Evolutionary conservation across 2,329 filamentous ascomycete genomes (phyloP).

Genomic region (Fusarium cicatricum): DNA sequence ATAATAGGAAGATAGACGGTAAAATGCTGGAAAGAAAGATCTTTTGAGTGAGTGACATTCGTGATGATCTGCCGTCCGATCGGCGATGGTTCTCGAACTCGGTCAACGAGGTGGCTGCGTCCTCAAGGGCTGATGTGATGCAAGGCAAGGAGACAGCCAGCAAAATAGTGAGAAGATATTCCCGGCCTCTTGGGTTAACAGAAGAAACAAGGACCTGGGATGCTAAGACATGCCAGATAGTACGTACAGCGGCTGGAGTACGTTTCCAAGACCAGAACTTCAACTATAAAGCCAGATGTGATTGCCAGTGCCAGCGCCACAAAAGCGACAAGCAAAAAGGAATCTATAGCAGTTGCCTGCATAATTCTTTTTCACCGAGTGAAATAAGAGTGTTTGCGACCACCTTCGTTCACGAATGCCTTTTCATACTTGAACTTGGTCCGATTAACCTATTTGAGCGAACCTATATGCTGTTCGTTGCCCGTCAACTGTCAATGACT

Average conservation of each 20-base stretch:
- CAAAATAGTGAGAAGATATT: conserved; percentile 76
- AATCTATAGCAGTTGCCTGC: conserved; percentile 72
- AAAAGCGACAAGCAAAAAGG: conserved; percentile 70
- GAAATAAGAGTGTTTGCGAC: conserved; percentile 69
- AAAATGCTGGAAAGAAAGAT: conserved; percentile 82
- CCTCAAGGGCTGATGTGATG: conserved; percentile 69
- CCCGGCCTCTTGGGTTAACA: conserved; percentile 51
- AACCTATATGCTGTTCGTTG: too few relatives aligned
- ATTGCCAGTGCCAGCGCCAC: conserved; percentile 71
- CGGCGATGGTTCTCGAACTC: conserved; percentile 81
- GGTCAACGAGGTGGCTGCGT: conserved; percentile 68
- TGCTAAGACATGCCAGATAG: conserved; percentile 60
- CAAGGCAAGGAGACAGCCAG: conserved; percentile 73
- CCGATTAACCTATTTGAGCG: too few relatives aligned
- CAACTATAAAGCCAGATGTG: conserved; percentile 73
- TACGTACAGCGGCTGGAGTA: conserved; percentile 75
- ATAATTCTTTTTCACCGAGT: conserved; percentile 69
- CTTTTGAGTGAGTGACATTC: conserved; percentile 77
- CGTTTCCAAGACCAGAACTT: conserved; percentile 78
- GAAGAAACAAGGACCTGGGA: fast-evolving
- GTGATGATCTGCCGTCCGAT: conserved; percentile 73
- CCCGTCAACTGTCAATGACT: too few relatives aligned
- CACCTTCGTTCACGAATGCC: conserved; percentile 68
- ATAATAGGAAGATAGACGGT: conserved; percentile 81
- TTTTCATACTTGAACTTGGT: conserved; percentile 71